Evolutionary conservation across 148 eudicot genomes (phyloP), one percentile per base, ranked within the genome.

Genomic region (Oxyria digyna): DNA sequence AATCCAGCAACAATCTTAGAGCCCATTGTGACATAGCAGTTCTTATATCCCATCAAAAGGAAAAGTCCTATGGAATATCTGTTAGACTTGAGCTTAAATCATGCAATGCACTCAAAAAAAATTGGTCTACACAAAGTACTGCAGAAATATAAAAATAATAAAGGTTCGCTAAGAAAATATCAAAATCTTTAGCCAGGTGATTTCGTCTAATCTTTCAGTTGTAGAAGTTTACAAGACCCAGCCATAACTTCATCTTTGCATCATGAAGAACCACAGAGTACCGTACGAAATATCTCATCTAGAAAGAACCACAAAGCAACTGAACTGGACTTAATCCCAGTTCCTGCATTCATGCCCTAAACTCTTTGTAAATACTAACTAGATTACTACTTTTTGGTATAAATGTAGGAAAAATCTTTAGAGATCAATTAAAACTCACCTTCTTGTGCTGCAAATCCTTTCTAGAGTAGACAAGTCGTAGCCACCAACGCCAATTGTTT

Each of bases 381-480:
- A 29, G 18, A 59, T 13, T 6, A 21, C n/a, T 21, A 2, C 0
- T 55, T 27, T 27, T 57, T n/a, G 64, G 15, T 13, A 14, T n/a
- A 59, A 59, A 15, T 59, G 13, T 0, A 10, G 18, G 0, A 59
- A 21, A 31, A 31, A 59, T 14, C 65, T 29, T 55, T 29, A 59
- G 3, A 15, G 5, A 59, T 27, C n/a, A 59, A 31, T 20, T 59
- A 18, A 29, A 42, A 66, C 64, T 17, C 52, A 94, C 99, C 97
- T 94, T 43, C 78, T 85, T 49, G 96, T 87, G 73, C 78, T 65
- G 72, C 97, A 91, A 33, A 88, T 83, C 71, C 78, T 78, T 67
- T 37, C 87, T 74, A 94, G 76, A 37, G 85, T 77, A 50, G 84
- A 83, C 72, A 88, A 77, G 69, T 75, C 76, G 67, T 85, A 82